Evolutionary conservation across 2,329 filamentous ascomycete species (phyloP), one percentile per base, ranked within the genome.

Genomic region (Monosporascus sp.): DNA sequence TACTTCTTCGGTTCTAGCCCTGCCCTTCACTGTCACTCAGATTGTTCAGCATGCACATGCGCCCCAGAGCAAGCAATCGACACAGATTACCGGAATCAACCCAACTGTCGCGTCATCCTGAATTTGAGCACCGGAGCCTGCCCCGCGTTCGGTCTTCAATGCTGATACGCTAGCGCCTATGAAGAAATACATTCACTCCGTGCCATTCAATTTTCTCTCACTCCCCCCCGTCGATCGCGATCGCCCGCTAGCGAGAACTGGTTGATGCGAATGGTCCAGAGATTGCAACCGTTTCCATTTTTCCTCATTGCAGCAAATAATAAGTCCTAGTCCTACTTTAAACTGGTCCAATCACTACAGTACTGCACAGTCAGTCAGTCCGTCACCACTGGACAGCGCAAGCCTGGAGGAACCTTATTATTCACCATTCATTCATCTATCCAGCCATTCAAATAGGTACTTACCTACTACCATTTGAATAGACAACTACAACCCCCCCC

Each of bases 161-260:
- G 19, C 19, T 24, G 17, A 8, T 43, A 22, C 20, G 40, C 0
- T 2, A 20, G 17, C 40, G 40, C 40, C 11, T 43, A 24, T 9
- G 5, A 43, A 14, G 7, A 7, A 20, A 17, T 11, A 17, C 6
- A 19, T 40, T 19, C 7, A 40, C 3, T 6, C 9, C 22, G 14
- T 35, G 31, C 31, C 11, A 14, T 19, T 43, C 7, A 20, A 20
- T 11, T 43, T 43, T 43, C 40, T 22, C 17, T 43, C 14, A 11
- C n/a, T 7, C 27, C 26, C 40, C 9, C 26, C 19, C 22, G 17
- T 43, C 57, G 52, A 55, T 60, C 55, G 54, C 57, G 55, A 60
- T 62, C 55, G 58, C 60, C 60, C 58, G 55, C 58, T 50, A 43
- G 14, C 14, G 19, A 19, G 19, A 48, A 7, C 9, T 14, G 37